A percentile compares a stretch with the other conserved stretches of the same genome.
These are phyloP conservation scores for Scalesia atractyloides DNA, from an alignment of 129 eudicot species.

Conservation along the genomic window DNA sequence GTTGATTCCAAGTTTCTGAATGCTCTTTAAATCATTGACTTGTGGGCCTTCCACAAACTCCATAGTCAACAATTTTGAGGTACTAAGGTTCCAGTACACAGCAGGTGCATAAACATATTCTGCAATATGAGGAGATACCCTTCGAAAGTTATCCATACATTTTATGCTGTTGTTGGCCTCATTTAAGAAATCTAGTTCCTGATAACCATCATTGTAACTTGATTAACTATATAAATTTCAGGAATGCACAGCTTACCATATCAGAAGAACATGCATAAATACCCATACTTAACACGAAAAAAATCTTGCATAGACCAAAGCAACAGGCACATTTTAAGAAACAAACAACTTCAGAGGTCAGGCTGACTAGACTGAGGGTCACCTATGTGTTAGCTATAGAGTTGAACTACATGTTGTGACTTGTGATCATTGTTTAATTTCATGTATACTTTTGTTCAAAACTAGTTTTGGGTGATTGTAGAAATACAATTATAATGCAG, in stretches of 20 bases:
- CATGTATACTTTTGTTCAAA: neutral
- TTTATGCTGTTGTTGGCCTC: slow-evolving; percentile 95
- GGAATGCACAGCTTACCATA: neutral
- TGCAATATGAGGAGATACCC: slow-evolving; percentile 89
- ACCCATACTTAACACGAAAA: slow-evolving; percentile 4
- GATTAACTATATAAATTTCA: slow-evolving; percentile 23
- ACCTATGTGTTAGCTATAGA: neutral
- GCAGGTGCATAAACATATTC: slow-evolving; percentile 75
- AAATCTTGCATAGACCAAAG: neutral
- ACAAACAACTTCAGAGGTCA: neutral
- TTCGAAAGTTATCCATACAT: slow-evolving; percentile 92
- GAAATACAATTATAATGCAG: slow-evolving; percentile 12
- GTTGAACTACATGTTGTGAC: neutral
- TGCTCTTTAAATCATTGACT: slow-evolving; percentile 65
- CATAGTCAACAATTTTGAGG: slow-evolving; percentile 88
- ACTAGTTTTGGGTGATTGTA: neutral
- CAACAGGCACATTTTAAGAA: slow-evolving; percentile 1
- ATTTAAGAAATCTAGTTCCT: slow-evolving; percentile 91
- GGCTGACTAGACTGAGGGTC: neutral
- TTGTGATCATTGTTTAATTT: neutral
- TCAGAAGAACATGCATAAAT: slow-evolving; percentile 22
- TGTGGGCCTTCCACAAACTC: slow-evolving; percentile 82
- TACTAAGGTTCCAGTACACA: slow-evolving; percentile 75
- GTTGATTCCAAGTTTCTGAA: slow-evolving; percentile 56
- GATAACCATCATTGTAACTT: slow-evolving; percentile 43